Evolutionary conservation across 352 stramenopile species (phyloP), one percentile per base, ranked within the genome.

Genomic region (Phytophthora ohioensis): DNA sequence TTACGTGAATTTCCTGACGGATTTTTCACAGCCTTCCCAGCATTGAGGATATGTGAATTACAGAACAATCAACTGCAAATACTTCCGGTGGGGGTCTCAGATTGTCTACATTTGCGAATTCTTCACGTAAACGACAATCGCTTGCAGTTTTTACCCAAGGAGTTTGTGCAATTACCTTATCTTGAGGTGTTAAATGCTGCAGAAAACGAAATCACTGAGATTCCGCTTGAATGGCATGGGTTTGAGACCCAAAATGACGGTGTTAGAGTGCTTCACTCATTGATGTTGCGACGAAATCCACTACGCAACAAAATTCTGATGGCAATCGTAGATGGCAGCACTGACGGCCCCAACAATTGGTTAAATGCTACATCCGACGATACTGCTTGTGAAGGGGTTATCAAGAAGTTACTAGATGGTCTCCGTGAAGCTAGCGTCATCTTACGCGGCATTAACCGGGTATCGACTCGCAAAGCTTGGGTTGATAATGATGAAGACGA

Each of bases 101-200:
- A 36, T 10, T 91, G 84, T 27, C 55, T 51, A 32, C 38, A 15
- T 4, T 64, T 92, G 7, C 54, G 77, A n/a, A 42, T 71, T 27
- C 72, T 92, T 0, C 69, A 91, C n/a, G 30, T 90, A 1, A 69
- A 89, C 13, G 67, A 84, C 45, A 92, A 92, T 43, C 70, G 67
- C 17, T 45, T 92, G n/a, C 48, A 63, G 12, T 52, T 35, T 1
- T 63, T 90, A 30, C 72, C 82, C 0, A 36, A 56, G 1, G 66
- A 71, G 4, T 68, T 92, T 2, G 61, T 39, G 1, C 30, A 56
- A 1, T 64, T 92, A 21, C 39, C 49, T 15, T 55, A 43, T n/a
- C 73, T 92, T 2, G 49, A 71, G 13, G 52, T 78, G 13, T 46
- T 92, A 8, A 88, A 88, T 47, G 69, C 79, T 9, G 75, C 61